These are phyloP conservation scores for Meyerozyma athensensis DNA, from an alignment of 1,139 yeast genomes.

Conservation along the genomic window DNA sequence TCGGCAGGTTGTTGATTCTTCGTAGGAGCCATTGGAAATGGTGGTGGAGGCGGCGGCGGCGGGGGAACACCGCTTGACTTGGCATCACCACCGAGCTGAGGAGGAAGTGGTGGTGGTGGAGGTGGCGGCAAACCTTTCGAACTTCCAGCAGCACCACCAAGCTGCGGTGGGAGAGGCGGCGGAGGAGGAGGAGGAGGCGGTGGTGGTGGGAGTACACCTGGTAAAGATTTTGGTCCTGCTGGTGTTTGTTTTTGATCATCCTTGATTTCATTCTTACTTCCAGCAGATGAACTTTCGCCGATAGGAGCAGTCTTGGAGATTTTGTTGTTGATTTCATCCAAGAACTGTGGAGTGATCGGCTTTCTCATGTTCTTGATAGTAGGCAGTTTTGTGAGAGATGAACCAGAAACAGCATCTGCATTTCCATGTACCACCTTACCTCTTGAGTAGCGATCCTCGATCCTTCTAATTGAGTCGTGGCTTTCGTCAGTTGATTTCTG, in stretches of 20 bases:
- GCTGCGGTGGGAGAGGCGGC: constrained; percentile 12
- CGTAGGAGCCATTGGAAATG: constrained; percentile 17
- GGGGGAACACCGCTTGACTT: constrained; percentile 27
- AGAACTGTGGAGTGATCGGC: constrained; percentile 49
- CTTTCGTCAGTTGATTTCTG: constrained; percentile 15
- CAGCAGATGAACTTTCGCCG: too few species aligned
- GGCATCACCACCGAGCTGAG: constrained; percentile 7
- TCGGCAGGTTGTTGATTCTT: constrained; percentile 8
- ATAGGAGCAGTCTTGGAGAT: constrained; percentile 39
- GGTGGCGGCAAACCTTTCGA: constrained; percentile 12
- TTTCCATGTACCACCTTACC: constrained; percentile 29
- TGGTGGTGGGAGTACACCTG: constrained; percentile 11
- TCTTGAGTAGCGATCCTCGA: constrained; percentile 48
- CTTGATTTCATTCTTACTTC: too few species aligned
- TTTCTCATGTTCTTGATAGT: constrained; percentile 22
- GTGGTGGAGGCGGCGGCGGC: constrained; percentile 15
- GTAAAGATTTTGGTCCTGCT: too few species aligned
- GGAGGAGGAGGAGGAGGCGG: constrained; percentile 19
- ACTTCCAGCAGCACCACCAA: constrained; percentile 7
- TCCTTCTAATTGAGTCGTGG: constrained; percentile 20
- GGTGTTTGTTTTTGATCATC: too few species aligned
- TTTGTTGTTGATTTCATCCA: constrained; percentile 53
- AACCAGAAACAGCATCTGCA: constrained; percentile 10
- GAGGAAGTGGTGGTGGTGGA: constrained; percentile 23
- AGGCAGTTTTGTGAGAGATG: constrained; percentile 1